Evolutionary conservation across 2,329 filamentous ascomycete species (phyloP), one percentile per base, ranked within the genome.

Genomic region (Alternaria conjuncta): DNA sequence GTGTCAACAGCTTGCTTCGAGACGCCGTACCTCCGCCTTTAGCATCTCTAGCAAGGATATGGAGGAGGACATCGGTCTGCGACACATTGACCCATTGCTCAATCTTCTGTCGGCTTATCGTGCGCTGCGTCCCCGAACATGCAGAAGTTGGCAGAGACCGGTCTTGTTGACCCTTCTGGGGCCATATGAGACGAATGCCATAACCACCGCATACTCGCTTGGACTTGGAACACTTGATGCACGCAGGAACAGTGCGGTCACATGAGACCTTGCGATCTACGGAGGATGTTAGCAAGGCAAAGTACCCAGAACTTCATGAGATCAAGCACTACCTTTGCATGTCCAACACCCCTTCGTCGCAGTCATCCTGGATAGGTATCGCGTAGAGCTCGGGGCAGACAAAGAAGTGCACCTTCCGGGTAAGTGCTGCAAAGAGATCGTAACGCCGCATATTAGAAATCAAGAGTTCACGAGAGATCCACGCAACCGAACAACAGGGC

Each of bases 181-280:
- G 45, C 68, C 68, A 70, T 1, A 47, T 58, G 18, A 70, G 66
- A 18, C 64, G 63, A 10, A 68, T 10, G 5, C 60, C 66, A 55
- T 70, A 68, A 11, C 67, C 65, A 18, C 60, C 57, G 18, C 67
- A 70, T 28, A 20, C 23, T n/a, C 63, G 63, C 44, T 61, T 66
- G 10, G 59, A 36, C 23, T 64, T 65, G 1, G 53, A 45, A 30
- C 67, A 70, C 49, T 55, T 51, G 7, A 51, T 44, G 26, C 66
- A 70, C 5, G 1, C 15, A 3, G 68, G 68, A 18, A 45, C 13
- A 41, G 51, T 49, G 15, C 61, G 57, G 32, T 70, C 66, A 54
- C 66, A 68, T 12, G 55, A 56, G 11, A 68, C 57, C 32, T 62
- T 67, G 18, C 66, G 57, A 55, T 65, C 68, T 70, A 20, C 7